Conservation (phyloP, 768 basidiomycete genomes). For the Astraeus odoratus region DNA sequence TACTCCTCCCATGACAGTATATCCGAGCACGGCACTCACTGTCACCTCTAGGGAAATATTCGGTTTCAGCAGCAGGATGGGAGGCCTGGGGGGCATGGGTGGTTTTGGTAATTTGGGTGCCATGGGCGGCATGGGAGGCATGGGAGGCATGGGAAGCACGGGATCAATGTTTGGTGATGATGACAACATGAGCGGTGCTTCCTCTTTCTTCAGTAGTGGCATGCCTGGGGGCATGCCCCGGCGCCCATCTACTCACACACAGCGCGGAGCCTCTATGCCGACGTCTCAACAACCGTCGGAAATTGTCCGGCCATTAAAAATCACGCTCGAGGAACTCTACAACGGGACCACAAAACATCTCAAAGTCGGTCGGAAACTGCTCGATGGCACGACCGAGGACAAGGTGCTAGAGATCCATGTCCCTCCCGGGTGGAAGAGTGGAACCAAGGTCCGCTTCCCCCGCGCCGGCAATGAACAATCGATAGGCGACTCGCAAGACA, state of each 20-base stretch:
- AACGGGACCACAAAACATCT: conserved; percentile 81
- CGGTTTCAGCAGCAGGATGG: conserved; percentile 27
- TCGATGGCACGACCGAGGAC: conserved; percentile 74
- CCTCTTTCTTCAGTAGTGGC: conserved; percentile 30
- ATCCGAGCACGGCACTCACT: conserved; percentile 1
- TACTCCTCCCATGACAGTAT: conserved; percentile 10
- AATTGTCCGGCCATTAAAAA: conserved; percentile 74
- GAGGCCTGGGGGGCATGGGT: conserved; percentile 31
- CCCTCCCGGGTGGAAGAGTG: conserved; percentile 91
- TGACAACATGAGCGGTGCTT: conserved; percentile 36
- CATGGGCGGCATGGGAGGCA: conserved; percentile 34
- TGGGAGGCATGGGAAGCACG: conserved; percentile 35
- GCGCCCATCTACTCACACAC: conserved; percentile 24
- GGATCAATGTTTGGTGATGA: conserved; percentile 27
- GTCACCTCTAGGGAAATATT: conserved; percentile 49
- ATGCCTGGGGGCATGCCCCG: conserved; percentile 57
- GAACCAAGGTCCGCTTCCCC: conserved; percentile 89
- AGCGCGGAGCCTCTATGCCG: conserved; percentile 24
- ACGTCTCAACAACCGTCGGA: conserved; percentile 39
- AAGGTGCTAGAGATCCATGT: conserved; percentile 78
- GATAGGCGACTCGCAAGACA: conserved; percentile 68
- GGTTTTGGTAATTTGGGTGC: too few relatives aligned
- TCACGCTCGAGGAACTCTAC: conserved; percentile 84
- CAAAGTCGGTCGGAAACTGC: conserved; percentile 70
- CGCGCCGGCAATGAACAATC: conserved; percentile 76